phyloP scores from a whole-genome alignment of 2,329 filamentous ascomycete genomes.

The Cordyceps militaris region DNA sequence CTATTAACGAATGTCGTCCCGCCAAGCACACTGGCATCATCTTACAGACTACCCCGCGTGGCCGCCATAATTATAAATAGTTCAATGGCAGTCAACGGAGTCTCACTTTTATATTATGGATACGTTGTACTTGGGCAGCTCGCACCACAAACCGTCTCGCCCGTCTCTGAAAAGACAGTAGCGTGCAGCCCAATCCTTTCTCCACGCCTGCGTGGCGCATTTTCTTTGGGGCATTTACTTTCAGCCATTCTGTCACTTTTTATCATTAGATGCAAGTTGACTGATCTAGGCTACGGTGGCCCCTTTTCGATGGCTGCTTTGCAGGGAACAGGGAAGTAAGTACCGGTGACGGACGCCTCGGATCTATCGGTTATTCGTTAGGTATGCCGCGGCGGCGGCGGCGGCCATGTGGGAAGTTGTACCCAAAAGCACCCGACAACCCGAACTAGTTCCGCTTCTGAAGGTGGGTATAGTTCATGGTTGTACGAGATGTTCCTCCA shows the following conservation, averaged over 20 bases:
- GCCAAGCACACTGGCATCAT: constrained; percentile 2
- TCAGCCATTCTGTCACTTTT: neutral
- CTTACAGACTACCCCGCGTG: constrained; percentile 3
- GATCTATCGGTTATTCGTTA: neutral
- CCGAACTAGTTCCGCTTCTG: too few relatives aligned
- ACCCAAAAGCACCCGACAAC: neutral
- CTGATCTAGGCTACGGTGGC: neutral
- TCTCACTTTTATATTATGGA: constrained; percentile 11
- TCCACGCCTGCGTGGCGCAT: neutral
- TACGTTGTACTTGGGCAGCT: neutral
- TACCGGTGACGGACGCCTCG: neutral
- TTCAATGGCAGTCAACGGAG: neutral
- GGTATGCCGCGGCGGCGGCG: too few relatives aligned
- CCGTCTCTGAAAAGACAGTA: neutral
- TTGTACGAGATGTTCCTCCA: too few relatives aligned
- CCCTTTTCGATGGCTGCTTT: neutral
- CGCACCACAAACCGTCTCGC: neutral
- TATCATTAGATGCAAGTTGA: neutral
- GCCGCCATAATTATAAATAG: neutral
- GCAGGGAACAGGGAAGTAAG: constrained; percentile 1
- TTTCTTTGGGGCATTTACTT: neutral
- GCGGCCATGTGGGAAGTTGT: neutral
- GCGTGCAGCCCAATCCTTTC: neutral
- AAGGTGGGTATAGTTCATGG: too few relatives aligned
- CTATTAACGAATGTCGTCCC: neutral